These are phyloP conservation scores for Discostella stelligera DNA, from an alignment of 352 stramenopile genomes.

Conservation along the genomic window DNA sequence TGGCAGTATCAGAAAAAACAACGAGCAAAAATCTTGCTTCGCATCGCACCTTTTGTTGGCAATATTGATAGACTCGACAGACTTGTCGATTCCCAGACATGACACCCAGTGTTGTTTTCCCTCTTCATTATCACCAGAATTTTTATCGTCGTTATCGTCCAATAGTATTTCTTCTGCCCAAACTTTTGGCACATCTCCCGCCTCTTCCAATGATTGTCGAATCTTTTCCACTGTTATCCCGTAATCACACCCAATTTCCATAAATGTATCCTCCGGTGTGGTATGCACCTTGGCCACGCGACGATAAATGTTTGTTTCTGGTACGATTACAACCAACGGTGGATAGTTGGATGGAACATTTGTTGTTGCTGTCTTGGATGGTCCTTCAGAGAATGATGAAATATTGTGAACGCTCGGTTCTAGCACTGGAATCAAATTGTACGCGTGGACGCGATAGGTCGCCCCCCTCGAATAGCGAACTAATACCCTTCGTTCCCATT, in stretches of 20 bases:
- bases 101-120: slow-evolving; percentile 10
- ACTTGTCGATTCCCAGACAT: slow-evolving; percentile 72
- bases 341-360: slow-evolving; percentile 1
- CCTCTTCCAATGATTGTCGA: slow-evolving; percentile 35
- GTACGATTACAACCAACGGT: slow-evolving; percentile 52
- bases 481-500: slow-evolving; percentile 38
- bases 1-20: too few relatives aligned
- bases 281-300: slow-evolving; percentile 61
- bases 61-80: slow-evolving; percentile 61
- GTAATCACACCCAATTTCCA: slow-evolving; percentile 73
- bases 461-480: slow-evolving; percentile 68
- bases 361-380: slow-evolving; percentile 5
- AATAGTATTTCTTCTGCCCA: slow-evolving; percentile 1
- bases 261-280: slow-evolving; percentile 43
- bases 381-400: neutral
- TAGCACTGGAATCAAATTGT: slow-evolving; percentile 63
- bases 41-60: slow-evolving; percentile 44
- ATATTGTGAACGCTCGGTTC: slow-evolving; percentile 25
- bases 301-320: slow-evolving; percentile 73
- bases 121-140: neutral
- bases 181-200: slow-evolving; percentile 24
- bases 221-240: slow-evolving; percentile 57
- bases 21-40: neutral
- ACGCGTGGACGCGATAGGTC: slow-evolving; percentile 61
- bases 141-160: neutral